Evolutionary conservation across 768 basidiomycete species (phyloP).

Genomic region (Boletus subparvulus): DNA sequence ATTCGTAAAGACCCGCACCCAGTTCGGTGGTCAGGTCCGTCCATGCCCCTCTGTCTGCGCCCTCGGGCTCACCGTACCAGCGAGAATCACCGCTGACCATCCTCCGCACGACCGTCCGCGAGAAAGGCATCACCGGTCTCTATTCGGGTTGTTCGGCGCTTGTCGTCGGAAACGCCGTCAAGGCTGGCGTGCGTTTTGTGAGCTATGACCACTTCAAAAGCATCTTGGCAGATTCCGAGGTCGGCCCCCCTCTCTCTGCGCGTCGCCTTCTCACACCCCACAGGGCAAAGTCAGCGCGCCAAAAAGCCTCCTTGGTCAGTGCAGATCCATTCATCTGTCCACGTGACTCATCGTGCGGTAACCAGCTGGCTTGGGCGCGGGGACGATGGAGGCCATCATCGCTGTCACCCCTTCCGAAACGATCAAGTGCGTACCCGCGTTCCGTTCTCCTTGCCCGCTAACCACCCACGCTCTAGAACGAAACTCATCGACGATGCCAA

Average conservation of each 20-base stretch:
- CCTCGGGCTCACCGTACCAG: constrained; percentile 31
- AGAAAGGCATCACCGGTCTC: constrained; percentile 79
- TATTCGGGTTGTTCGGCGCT: constrained; percentile 92
- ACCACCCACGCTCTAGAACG: constrained; percentile 58
- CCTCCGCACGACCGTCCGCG: constrained; percentile 67
- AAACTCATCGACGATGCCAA: constrained; percentile 96
- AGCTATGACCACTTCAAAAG: constrained; percentile 93
- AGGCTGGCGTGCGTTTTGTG: constrained; percentile 95
- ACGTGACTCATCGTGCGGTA: constrained; percentile 11
- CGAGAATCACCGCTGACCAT: constrained; percentile 73
- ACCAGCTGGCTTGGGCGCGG: constrained; percentile 83
- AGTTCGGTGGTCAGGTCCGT: constrained; percentile 78
- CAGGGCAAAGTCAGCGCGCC: constrained; percentile 92
- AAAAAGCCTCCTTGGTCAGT: constrained; percentile 74
- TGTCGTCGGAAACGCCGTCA: constrained; percentile 85
- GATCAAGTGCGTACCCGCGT: constrained; percentile 71
- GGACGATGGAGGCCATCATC: constrained; percentile 87
- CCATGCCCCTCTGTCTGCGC: background rate
- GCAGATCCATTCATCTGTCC: background rate
- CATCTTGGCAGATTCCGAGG: constrained; percentile 79
- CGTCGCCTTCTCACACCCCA: background rate
- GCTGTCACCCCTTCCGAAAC: constrained; percentile 98
- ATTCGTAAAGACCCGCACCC: constrained; percentile 90
- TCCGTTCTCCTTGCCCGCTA: background rate
- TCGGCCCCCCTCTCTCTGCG: constrained; percentile 32